phyloP scores from a whole-genome alignment of 1,284 basidiomycete genomes.

The Puccinia horiana region DNA sequence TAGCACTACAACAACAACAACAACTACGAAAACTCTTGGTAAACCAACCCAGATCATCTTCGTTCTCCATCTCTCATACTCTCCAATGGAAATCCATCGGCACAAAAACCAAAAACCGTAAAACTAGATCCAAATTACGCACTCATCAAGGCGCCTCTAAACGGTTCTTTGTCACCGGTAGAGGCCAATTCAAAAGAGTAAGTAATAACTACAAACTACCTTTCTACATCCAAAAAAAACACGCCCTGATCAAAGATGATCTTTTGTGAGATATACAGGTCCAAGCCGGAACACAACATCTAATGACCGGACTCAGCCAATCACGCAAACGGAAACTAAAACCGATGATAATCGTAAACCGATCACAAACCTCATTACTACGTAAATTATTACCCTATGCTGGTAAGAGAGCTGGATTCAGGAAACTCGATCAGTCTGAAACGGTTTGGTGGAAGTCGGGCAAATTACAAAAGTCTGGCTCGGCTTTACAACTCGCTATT shows the following conservation, averaged over 20 bases:
- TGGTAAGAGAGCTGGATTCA: slow-evolving; percentile 32
- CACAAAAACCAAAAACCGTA: slow-evolving; percentile 20
- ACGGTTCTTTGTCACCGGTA: slow-evolving; percentile 37
- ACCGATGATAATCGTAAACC: slow-evolving; percentile 41
- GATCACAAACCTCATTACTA: not conserved
- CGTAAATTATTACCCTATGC: slow-evolving; percentile 40
- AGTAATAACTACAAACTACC: not conserved
- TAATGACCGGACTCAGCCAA: slow-evolving; percentile 37
- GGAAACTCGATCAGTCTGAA: slow-evolving; percentile 38
- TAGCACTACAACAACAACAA: not conserved
- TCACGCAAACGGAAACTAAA: slow-evolving; percentile 7
- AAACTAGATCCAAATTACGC: slow-evolving; percentile 18
- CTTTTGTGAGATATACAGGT: not conserved
- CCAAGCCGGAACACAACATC: slow-evolving; percentile 42
- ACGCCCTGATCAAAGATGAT: not conserved
- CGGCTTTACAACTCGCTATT: slow-evolving; percentile 15
- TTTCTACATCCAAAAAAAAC: not conserved
- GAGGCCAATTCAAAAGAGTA: slow-evolving; percentile 49
- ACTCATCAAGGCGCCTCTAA: slow-evolving; percentile 47
- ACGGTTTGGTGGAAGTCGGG: slow-evolving; percentile 43
- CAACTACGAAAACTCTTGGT: too few species aligned
- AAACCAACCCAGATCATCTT: not conserved
- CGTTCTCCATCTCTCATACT: too few species aligned
- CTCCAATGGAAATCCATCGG: slow-evolving; percentile 43
- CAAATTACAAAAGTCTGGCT: slow-evolving; percentile 22